These are phyloP conservation scores for Elsinoe fawcettii DNA, from an alignment of 2,329 filamentous ascomycete species.

Conservation along the genomic window DNA sequence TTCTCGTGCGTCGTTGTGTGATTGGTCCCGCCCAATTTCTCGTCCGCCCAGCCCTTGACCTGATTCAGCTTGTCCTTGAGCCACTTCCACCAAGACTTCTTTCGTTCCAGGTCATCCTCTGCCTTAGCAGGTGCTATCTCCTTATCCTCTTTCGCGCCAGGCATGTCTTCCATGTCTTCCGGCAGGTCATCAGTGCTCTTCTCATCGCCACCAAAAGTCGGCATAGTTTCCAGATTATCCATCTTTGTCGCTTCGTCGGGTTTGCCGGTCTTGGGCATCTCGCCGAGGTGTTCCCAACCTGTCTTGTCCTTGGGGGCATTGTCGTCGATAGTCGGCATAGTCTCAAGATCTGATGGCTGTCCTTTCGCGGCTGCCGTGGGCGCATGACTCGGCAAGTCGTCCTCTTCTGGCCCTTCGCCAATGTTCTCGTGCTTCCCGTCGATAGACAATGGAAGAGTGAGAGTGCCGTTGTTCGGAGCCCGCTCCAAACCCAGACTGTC, in stretches of 20 bases:
- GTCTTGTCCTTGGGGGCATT: background rate
- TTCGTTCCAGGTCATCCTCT: slow-evolving; percentile 2
- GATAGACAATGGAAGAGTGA: slow-evolving; percentile 61
- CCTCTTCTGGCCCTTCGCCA: slow-evolving; percentile 32
- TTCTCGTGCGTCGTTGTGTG: background rate
- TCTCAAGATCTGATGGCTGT: background rate
- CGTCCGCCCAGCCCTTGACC: slow-evolving; percentile 17
- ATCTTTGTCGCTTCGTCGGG: background rate
- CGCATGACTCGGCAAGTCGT: slow-evolving; percentile 19
- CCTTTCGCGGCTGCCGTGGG: background rate
- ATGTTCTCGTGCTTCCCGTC: slow-evolving; percentile 49
- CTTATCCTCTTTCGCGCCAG: background rate
- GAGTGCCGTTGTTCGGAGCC: slow-evolving; percentile 77
- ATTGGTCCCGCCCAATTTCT: slow-evolving; percentile 1
- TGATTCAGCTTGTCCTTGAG: slow-evolving; percentile 16
- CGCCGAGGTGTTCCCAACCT: slow-evolving; percentile 11
- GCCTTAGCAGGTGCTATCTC: background rate
- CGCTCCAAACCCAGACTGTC: slow-evolving; percentile 72
- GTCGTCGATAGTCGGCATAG: background rate
- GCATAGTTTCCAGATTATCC: slow-evolving; percentile 2
- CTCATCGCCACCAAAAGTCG: background rate
- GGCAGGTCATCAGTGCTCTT: background rate
- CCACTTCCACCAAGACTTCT: slow-evolving; percentile 17
- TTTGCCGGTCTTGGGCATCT: slow-evolving; percentile 2
- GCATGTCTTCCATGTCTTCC: slow-evolving; percentile 2